phyloP scores from a whole-genome alignment of 495 filamentous ascomycete species.

The Tuber brumale region DNA sequence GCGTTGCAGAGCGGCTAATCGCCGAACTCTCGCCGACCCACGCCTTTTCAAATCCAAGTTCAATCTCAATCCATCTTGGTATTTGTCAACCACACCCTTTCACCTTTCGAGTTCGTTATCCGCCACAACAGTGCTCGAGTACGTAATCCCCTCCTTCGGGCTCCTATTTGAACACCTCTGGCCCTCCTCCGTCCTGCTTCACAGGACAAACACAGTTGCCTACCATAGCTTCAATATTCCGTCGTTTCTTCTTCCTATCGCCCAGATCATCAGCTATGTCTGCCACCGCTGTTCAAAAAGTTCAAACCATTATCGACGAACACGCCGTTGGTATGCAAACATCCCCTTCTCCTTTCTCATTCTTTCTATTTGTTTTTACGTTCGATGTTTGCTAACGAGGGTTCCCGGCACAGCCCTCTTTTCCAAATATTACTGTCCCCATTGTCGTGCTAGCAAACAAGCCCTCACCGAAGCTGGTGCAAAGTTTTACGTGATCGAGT shows the following conservation, averaged over 20 bases:
- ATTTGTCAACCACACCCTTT: not conserved
- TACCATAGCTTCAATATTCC: constrained; percentile 70
- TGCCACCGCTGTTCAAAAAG: constrained; percentile 70
- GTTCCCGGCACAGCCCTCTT: constrained; percentile 64
- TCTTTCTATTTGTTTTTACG: constrained; percentile 4
- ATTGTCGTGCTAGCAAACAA: constrained; percentile 73
- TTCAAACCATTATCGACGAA: constrained; percentile 79
- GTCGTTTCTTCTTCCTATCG: constrained; percentile 64
- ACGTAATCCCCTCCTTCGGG: constrained; percentile 3
- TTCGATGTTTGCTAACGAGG: constrained; percentile 7
- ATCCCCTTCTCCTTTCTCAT: not conserved
- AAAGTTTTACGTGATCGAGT: constrained; percentile 68
- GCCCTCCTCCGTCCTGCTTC: constrained; percentile 8
- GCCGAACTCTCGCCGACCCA: not conserved
- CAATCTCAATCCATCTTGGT: not conserved
- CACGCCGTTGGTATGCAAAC: constrained; percentile 71
- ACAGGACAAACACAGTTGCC: constrained; percentile 36
- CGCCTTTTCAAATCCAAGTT: not conserved
- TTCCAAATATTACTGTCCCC: constrained; percentile 95
- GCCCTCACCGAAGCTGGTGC: constrained; percentile 63
- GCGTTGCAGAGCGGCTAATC: not conserved
- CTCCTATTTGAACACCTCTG: not conserved
- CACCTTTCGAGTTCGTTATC: not conserved
- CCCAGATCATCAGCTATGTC: constrained; percentile 57
- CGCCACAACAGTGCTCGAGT: not conserved